Evolutionary conservation across 2,329 filamentous ascomycete genomes (phyloP).

Genomic region (Exophiala xenobiotica): DNA sequence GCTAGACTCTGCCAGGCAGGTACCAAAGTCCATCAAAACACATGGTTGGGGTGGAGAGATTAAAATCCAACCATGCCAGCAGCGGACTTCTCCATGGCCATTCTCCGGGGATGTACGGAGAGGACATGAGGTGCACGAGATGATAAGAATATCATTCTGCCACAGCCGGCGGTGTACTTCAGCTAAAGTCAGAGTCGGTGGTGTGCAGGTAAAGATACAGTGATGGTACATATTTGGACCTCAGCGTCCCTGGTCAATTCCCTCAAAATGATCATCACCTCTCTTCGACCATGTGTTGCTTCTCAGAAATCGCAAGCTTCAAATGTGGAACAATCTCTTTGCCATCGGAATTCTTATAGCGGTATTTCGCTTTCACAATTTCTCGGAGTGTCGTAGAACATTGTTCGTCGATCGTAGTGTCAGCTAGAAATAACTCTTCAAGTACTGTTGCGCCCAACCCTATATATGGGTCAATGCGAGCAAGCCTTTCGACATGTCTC

Average conservation of each 20-base stretch:
- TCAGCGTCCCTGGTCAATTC: neutral
- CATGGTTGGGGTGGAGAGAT: too few relatives aligned
- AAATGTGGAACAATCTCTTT: slow-evolving; percentile 6
- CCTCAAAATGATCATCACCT: neutral
- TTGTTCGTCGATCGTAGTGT: neutral
- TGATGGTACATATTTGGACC: too few relatives aligned
- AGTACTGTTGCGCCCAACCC: neutral
- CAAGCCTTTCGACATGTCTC: neutral
- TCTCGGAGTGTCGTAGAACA: neutral
- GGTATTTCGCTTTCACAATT: slow-evolving; percentile 1
- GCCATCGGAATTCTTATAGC: neutral
- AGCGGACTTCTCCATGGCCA: neutral
- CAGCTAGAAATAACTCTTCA: neutral
- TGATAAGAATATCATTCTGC: too few relatives aligned
- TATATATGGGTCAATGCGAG: slow-evolving; percentile 1
- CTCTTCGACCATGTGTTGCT: neutral
- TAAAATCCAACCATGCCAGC: too few relatives aligned
- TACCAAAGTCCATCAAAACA: too few relatives aligned
- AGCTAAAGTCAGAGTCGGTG: too few relatives aligned
- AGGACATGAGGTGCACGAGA: too few relatives aligned
- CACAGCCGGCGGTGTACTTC: too few relatives aligned
- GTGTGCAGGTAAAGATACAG: too few relatives aligned
- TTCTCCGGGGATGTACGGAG: neutral
- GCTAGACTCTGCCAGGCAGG: neutral
- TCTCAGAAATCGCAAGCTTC: neutral